These are phyloP conservation scores for Dioscorea alata DNA, from an alignment of 106 monocot genomes.

Conservation along the genomic window DNA sequence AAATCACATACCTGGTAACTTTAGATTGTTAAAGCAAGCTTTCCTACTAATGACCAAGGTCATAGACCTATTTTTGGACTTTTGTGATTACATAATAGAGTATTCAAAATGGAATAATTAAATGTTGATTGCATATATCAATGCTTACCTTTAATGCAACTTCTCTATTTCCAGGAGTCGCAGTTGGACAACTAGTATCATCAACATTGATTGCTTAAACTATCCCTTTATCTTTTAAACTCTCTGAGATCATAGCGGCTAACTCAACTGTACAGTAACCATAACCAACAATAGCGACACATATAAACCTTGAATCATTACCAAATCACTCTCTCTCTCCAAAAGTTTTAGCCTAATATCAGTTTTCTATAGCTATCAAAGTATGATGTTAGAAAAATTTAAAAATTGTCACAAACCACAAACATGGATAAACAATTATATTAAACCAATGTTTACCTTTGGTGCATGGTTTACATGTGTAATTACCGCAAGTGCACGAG, in stretches of 20 bases:
- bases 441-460: too few species aligned
- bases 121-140: background rate
- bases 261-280: conserved; percentile 92
- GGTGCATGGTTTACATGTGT: too few species aligned
- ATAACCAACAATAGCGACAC: conserved; percentile 86
- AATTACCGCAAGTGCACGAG: too few species aligned
- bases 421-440: too few species aligned
- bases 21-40: too few species aligned
- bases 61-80: too few species aligned
- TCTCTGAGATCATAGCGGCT: conserved; percentile 91
- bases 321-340: conserved; percentile 53
- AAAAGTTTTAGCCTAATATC: conserved; percentile 52
- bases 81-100: too few species aligned
- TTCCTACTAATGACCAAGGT: too few species aligned
- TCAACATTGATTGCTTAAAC: conserved; percentile 79
- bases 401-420: too few species aligned
- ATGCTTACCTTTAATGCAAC: conserved; percentile 73
- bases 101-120: too few species aligned
- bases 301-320: conserved; percentile 42
- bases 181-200: conserved; percentile 66
- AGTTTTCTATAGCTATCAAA: conserved; percentile 53
- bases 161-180: conserved; percentile 89
- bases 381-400: background rate
- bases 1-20: too few species aligned
- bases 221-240: conserved; percentile 59